Evolutionary conservation across 805 yeast species (phyloP), one percentile per base, ranked within the genome.

Genomic region (Millerago galiae): DNA sequence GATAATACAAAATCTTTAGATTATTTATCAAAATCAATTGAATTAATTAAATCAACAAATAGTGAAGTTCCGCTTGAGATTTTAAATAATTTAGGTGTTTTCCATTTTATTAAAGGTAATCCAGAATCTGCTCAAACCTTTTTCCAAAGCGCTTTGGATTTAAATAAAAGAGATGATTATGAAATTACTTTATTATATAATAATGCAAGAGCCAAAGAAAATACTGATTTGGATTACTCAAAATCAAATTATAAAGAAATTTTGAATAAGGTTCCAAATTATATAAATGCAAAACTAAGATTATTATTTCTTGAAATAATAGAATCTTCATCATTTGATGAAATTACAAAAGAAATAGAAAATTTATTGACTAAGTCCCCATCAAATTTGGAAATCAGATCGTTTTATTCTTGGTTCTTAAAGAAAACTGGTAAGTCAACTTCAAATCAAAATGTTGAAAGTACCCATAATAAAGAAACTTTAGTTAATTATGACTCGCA

Each of bases 371-470:
- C 65, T 3, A 62, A 69, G 12, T 70, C 77, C 46, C 72, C 78
- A 1, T 75, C 78, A 9, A 77, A 87, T 55, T 65, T 88, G 46
- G 96, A 90, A 59, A 80, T 87, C 2, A 79, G 99, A 48, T 83
- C 98, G 0, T 84, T 93, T 52, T 87, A 84, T 60, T 93, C 95
- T 27, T 93, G 98, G 97, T 87, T 77, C 56, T 67, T 89, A 51
- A 69, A 64, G 47, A 77, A 75, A 56, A 80, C 83, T 26, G 71
- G 71, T 50, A 74, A 70, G 48, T 29, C 39, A n/a, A 55, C 55
- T n/a, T 42, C 46, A 4, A 51, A 56, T 12, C 74, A 65, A 34
- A 82, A 76, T 49, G 59, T 75, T 29, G 96, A 88, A 61, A 81
- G 86, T 48, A 68, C 74, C 12, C 95, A 85, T 57, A 90, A 87